Evolutionary conservation across 2,329 filamentous ascomycete species (phyloP).

Genomic region (Colletotrichum truncatum): DNA sequence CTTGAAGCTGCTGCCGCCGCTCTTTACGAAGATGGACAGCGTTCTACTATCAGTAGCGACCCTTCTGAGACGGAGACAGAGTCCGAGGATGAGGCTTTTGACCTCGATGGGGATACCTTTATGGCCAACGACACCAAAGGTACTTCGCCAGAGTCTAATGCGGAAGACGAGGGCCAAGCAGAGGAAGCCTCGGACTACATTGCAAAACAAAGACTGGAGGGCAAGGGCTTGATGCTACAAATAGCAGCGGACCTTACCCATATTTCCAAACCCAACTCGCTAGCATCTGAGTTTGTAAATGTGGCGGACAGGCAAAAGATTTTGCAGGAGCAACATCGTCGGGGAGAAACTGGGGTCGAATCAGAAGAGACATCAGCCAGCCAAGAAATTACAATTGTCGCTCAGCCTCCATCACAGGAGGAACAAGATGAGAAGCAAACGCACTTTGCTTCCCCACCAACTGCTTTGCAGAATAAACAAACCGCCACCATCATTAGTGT

Average conservation of each 20-base stretch:
- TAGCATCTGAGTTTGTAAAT: background rate
- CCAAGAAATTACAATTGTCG: constrained; percentile 1
- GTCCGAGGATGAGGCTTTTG: constrained; percentile 2
- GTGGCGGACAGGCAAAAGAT: background rate
- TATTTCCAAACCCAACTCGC: no score
- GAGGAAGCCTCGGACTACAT: background rate
- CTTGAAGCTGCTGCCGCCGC: background rate
- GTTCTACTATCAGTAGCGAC: background rate
- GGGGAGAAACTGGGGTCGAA: background rate
- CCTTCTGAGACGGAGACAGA: background rate
- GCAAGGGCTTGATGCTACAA: background rate
- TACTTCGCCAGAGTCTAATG: constrained; percentile 5
- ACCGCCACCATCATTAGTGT: background rate
- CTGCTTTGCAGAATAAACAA: background rate
- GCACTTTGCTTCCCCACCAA: background rate
- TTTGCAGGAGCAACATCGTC: background rate
- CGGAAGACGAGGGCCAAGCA: background rate
- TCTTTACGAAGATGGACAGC: background rate
- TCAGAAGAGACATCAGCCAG: background rate
- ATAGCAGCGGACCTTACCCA: background rate
- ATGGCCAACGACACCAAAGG: constrained; percentile 22
- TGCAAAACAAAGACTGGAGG: background rate
- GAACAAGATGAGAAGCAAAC: background rate
- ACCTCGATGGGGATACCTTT: constrained; percentile 23
- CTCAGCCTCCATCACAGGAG: background rate